Evolutionary conservation across 2,329 filamentous ascomycete genomes (phyloP).

Genomic region (Zasmidium angulare): DNA sequence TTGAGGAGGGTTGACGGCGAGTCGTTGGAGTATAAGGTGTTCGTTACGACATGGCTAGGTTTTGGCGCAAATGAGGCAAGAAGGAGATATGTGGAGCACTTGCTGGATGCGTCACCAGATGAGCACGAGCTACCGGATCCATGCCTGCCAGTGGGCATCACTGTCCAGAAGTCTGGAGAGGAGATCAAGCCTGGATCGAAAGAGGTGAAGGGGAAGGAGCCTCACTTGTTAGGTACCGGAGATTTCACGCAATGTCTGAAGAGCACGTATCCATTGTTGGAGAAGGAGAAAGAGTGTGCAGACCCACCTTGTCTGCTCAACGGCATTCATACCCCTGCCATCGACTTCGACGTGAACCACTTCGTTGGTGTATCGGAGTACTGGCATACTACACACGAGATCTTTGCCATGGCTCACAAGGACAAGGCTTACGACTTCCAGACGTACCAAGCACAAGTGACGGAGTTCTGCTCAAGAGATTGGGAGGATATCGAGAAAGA

Average conservation of each 20-base stretch:
- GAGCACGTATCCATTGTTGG: conserved; percentile 79
- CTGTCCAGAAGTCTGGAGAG: conserved; percentile 70
- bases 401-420: conserved; percentile 77
- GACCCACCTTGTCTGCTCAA: conserved; percentile 86
- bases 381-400: conserved; percentile 96
- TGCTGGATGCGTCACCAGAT: conserved; percentile 65
- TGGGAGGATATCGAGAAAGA: conserved; percentile 75
- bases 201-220: conserved; percentile 41
- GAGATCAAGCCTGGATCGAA: conserved; percentile 49
- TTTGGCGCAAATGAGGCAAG: conserved; percentile 96
- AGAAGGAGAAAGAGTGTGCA: conserved; percentile 81
- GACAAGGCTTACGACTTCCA: conserved; percentile 83
- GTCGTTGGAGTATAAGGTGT: conserved; percentile 79
- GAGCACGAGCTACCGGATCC: conserved; percentile 84
- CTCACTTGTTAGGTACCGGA: conserved; percentile 76
- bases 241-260: conserved; percentile 81
- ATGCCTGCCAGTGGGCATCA: conserved; percentile 78
- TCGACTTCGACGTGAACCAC: conserved; percentile 96
- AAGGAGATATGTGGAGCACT: conserved; percentile 73
- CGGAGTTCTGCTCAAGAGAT: conserved; percentile 78
- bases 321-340: conserved; percentile 87
- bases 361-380: conserved; percentile 98
- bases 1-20: conserved; percentile 80
- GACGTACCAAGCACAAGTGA: conserved; percentile 82
- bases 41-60: conserved; percentile 94